Conservation (phyloP, 345 rosid species). For the Gossypium raimondii region DNA sequence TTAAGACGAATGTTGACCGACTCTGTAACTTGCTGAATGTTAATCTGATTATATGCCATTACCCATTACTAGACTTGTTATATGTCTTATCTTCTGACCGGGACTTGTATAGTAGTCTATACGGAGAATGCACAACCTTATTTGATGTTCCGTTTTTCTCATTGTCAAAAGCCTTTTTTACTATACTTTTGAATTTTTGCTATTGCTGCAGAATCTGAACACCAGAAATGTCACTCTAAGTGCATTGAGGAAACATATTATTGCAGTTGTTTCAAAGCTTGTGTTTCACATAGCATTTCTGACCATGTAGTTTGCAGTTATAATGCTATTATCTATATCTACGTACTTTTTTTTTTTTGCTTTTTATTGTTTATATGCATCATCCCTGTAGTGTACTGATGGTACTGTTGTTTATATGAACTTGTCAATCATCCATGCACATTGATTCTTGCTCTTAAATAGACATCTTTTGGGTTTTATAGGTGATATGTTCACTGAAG, state of each 20-base stretch:
- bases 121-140: background rate
- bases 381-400: background rate
- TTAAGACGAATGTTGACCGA: background rate
- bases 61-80: background rate
- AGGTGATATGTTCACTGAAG: slow-evolving; percentile 98
- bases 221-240: background rate
- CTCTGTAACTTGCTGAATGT: background rate
- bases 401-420: background rate
- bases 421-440: background rate
- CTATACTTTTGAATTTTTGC: background rate
- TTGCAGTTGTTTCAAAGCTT: background rate
- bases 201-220: background rate
- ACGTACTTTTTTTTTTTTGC: background rate
- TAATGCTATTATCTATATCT: background rate
- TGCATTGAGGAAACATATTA: background rate
- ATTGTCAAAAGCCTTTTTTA: background rate
- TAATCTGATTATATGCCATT: background rate
- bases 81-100: background rate
- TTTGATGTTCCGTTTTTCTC: background rate
- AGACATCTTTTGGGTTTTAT: slow-evolving; percentile 14
- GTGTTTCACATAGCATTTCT: background rate
- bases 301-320: background rate
- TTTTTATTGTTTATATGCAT: background rate
- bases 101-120: background rate
- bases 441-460: background rate